A percentile compares a stretch with the other conserved stretches of the same genome.
Evolutionary conservation across 225 moss, liverwort and hornwort species (phyloP).

Genomic region (Polytrichum formosum): DNA sequence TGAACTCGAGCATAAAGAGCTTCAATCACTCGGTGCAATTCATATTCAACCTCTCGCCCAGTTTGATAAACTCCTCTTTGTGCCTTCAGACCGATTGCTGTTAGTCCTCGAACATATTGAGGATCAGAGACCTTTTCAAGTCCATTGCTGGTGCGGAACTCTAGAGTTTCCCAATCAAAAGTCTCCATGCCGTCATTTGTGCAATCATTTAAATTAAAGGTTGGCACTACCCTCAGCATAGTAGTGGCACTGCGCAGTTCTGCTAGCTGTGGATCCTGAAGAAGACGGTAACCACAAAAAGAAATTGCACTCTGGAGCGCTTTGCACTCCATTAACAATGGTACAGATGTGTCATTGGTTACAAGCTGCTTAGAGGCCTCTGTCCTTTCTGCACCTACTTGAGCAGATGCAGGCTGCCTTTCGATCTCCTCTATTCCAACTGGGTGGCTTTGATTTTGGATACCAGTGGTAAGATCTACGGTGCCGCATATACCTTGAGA

Average conservation of each 20-base stretch:
- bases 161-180: constrained; percentile 58
- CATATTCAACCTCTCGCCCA: constrained; percentile 60
- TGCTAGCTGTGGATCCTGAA: constrained; percentile 61
- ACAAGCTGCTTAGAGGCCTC: constrained; percentile 17
- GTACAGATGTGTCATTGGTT: constrained; percentile 18
- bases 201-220: constrained; percentile 40
- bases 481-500: constrained; percentile 9
- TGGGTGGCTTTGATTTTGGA: constrained; percentile 16
- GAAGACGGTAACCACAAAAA: constrained; percentile 64
- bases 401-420: constrained; percentile 20
- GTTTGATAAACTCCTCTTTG: constrained; percentile 61
- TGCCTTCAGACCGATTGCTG: constrained; percentile 68
- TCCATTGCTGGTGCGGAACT: constrained; percentile 30
- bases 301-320: constrained; percentile 63
- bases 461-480: constrained; percentile 19
- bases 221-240: constrained; percentile 59
- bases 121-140: constrained; percentile 39
- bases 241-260: constrained; percentile 64
- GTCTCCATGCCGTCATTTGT: constrained; percentile 11
- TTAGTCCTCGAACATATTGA: constrained; percentile 55
- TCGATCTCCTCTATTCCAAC: constrained; percentile 26
- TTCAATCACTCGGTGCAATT: constrained; percentile 49
- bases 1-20: constrained; percentile 57
- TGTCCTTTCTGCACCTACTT: constrained; percentile 11
- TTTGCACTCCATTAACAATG: constrained; percentile 52